Percentiles rank a stretch among this genome's conserved stretches.
phyloP scores from a whole-genome alignment of 2,329 filamentous ascomycete genomes.

The Macrophomina phaseolina region DNA sequence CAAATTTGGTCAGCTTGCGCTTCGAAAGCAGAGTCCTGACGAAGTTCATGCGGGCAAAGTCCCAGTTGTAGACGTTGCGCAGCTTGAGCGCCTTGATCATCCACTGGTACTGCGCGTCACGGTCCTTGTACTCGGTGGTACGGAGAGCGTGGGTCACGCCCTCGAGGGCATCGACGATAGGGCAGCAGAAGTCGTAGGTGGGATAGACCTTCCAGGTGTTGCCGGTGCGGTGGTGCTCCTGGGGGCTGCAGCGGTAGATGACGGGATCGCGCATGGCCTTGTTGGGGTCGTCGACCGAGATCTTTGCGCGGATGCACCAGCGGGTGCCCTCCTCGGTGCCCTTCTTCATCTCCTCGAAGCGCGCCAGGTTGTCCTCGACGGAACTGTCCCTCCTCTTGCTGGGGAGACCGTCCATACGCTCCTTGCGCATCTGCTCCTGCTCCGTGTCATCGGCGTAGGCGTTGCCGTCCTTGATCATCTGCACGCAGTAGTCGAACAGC shows the following conservation, averaged over 20 bases:
- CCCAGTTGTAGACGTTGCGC: slow-evolving; percentile 82
- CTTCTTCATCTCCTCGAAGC: slow-evolving; percentile 92
- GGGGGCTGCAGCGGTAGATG: slow-evolving; percentile 90
- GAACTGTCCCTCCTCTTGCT: slow-evolving; percentile 79
- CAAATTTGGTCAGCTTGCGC: slow-evolving; percentile 83
- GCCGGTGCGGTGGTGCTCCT: slow-evolving; percentile 77
- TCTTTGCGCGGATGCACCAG: slow-evolving; percentile 95
- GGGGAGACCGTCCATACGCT: slow-evolving; percentile 83
- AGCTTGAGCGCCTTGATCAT: slow-evolving; percentile 76
- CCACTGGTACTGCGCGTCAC: slow-evolving; percentile 87
- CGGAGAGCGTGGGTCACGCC: slow-evolving; percentile 83
- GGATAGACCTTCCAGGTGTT: slow-evolving; percentile 84
- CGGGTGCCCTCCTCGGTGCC: slow-evolving; percentile 77
- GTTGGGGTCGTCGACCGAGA: slow-evolving; percentile 89
- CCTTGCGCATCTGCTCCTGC: slow-evolving; percentile 82
- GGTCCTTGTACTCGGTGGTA: slow-evolving; percentile 86
- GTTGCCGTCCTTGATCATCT: slow-evolving; percentile 83
- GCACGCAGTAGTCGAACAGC: slow-evolving; percentile 83
- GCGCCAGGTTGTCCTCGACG: slow-evolving; percentile 82
- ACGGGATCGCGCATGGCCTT: slow-evolving; percentile 96
- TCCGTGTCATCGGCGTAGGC: slow-evolving; percentile 96
- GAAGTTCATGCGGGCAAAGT: slow-evolving; percentile 85
- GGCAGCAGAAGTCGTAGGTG: slow-evolving; percentile 86
- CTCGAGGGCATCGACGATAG: slow-evolving; percentile 79
- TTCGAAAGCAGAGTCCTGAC: slow-evolving; percentile 83